Conservation (phyloP, 805 yeast species). For the Ogataea naganishii region DNA sequence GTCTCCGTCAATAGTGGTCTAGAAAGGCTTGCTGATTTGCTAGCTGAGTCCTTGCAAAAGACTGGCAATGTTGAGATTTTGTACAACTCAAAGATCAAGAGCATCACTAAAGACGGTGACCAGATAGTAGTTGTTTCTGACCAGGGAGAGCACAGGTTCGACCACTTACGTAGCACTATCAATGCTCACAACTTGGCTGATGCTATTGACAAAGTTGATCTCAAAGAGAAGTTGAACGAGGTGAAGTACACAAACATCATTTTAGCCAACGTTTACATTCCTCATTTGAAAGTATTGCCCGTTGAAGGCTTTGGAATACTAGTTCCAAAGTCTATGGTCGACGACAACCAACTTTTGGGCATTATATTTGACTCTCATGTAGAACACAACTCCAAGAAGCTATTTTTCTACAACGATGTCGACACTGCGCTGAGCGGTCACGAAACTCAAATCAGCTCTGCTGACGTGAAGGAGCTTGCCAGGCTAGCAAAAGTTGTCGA, state of each 20-base stretch:
- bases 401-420: slow-evolving; percentile 15
- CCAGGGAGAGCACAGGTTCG: slow-evolving; percentile 20
- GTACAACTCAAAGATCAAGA: slow-evolving; percentile 18
- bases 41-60: slow-evolving; percentile 28
- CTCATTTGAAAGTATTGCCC: slow-evolving; percentile 31
- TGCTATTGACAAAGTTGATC: slow-evolving; percentile 14
- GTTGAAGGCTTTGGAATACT: slow-evolving; percentile 77
- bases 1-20: slow-evolving; percentile 48
- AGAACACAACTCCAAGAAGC: slow-evolving; percentile 39
- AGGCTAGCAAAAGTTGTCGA: slow-evolving; percentile 11
- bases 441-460: neutral
- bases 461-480: slow-evolving; percentile 5
- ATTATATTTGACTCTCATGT: slow-evolving; percentile 87
- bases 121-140: neutral
- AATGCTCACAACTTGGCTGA: slow-evolving; percentile 32
- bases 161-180: slow-evolving; percentile 55
- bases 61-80: slow-evolving; percentile 33
- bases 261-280: slow-evolving; percentile 61
- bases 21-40: slow-evolving; percentile 37
- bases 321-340: slow-evolving; percentile 49
- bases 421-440: slow-evolving; percentile 4
- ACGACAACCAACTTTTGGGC: slow-evolving; percentile 57
- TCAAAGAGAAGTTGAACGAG: slow-evolving; percentile 9
- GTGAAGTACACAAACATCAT: slow-evolving; percentile 41
- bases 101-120: slow-evolving; percentile 8